These are phyloP conservation scores for Microsporum canis DNA, from an alignment of 2,329 filamentous ascomycete genomes.

Conservation along the genomic window DNA sequence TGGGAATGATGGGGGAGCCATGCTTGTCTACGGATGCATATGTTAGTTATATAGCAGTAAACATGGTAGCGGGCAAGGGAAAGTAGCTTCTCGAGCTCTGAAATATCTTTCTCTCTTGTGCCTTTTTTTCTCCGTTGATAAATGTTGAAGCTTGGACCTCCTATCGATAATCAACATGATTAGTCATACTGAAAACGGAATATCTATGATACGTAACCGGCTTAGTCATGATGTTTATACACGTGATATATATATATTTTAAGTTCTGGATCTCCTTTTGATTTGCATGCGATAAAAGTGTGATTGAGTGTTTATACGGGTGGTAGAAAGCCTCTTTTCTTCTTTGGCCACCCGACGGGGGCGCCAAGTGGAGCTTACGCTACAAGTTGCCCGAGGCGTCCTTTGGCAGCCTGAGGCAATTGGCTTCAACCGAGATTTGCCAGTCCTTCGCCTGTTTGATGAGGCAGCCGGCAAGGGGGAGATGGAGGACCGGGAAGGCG, in stretches of 20 bases:
- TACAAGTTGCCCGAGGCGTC: background rate
- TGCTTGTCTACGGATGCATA: background rate
- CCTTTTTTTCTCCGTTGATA: background rate
- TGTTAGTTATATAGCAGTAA: background rate
- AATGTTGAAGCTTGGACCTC: background rate
- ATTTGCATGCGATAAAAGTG: background rate
- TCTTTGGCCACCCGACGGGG: background rate
- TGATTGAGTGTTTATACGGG: background rate
- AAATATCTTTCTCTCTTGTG: background rate
- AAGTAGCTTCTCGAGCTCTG: background rate
- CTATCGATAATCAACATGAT: background rate
- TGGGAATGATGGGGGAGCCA: constrained; percentile 32
- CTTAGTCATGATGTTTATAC: background rate
- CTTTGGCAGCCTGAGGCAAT: background rate
- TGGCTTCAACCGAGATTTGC: background rate
- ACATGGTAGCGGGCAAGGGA: background rate
- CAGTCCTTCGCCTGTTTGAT: background rate
- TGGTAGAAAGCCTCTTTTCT: background rate
- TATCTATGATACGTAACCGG: background rate
- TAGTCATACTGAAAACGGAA: background rate
- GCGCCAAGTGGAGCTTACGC: background rate
- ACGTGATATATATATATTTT: background rate
- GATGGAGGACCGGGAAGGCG: background rate
- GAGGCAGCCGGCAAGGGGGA: background rate
- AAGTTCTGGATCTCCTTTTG: background rate